A percentile compares a stretch with the other conserved stretches of the same genome.
Evolutionary conservation across 164 flowering plant species (phyloP).

Genomic region (Tetrastigma voinierianum): DNA sequence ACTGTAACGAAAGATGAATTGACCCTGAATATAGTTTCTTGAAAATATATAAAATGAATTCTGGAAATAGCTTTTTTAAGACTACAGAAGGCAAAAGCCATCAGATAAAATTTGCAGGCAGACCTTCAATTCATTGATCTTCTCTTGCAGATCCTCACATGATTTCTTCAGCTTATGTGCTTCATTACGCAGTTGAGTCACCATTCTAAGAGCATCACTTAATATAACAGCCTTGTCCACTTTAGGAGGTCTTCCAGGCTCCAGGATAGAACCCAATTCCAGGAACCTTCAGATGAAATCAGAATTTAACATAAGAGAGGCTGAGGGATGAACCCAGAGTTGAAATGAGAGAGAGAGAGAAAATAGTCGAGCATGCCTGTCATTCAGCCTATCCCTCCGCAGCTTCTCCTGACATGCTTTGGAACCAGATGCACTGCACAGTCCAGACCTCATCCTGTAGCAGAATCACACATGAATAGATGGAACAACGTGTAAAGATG

Average conservation of each 20-base stretch:
- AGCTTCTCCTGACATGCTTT: constrained; percentile 79
- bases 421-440: constrained; percentile 44
- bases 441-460: constrained; percentile 49
- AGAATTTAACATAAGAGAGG: constrained; percentile 9
- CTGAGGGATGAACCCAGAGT: background rate
- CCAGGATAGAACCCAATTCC: constrained; percentile 65
- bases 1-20: background rate
- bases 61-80: too few species aligned
- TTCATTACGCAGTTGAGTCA: constrained; percentile 56
- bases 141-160: constrained; percentile 52
- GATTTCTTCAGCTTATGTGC: constrained; percentile 59
- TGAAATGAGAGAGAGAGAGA: background rate
- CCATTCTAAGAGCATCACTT: constrained; percentile 55
- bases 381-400: constrained; percentile 74
- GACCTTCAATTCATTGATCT: constrained; percentile 72
- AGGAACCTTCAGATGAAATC: constrained; percentile 40
- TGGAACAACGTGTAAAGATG: background rate
- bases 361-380: constrained; percentile 40
- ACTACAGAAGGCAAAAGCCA: background rate
- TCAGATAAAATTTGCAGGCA: background rate
- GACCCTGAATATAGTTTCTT: background rate
- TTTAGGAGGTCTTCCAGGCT: constrained; percentile 69
- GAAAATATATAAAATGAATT: background rate
- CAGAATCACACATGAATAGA: constrained; percentile 2
- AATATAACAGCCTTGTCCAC: constrained; percentile 60